phyloP scores from a whole-genome alignment of 768 basidiomycete genomes.

The Leucocoprinus sp. region DNA sequence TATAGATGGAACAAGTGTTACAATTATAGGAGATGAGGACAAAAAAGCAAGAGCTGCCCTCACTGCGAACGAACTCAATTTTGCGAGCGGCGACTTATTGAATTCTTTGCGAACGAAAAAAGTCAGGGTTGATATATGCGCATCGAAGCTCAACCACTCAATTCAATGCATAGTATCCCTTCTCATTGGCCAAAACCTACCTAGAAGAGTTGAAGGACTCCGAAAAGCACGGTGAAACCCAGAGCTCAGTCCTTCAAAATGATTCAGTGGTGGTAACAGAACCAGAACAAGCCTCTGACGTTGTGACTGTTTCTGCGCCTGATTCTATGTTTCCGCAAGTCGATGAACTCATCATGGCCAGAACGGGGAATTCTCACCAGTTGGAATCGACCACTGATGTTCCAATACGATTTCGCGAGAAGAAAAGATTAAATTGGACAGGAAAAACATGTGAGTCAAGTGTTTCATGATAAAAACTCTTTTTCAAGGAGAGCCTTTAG shows the following conservation, averaged over 20 bases:
- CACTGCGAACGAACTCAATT: conserved; percentile 61
- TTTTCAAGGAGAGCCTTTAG: conserved; percentile 12
- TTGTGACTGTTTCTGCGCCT: conserved; percentile 13
- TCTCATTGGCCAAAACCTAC: conserved; percentile 7
- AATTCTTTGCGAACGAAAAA: conserved; percentile 61
- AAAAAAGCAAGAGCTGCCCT: conserved; percentile 42
- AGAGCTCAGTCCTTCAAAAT: conserved; percentile 16
- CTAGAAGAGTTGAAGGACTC: conserved; percentile 35
- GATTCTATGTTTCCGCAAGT: not conserved
- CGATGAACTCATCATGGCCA: conserved; percentile 22
- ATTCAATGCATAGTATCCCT: conserved; percentile 9
- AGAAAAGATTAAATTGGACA: conserved; percentile 78
- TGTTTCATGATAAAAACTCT: too few relatives aligned
- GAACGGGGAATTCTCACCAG: conserved; percentile 29
- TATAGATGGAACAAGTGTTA: conserved; percentile 32
- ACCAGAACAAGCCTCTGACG: conserved; percentile 30
- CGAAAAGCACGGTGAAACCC: conserved; percentile 18
- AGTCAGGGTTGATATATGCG: conserved; percentile 29
- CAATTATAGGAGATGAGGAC: conserved; percentile 46
- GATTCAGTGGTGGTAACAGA: conserved; percentile 27
- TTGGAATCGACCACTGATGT: conserved; percentile 57
- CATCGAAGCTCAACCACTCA: not conserved
- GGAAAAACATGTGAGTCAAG: conserved; percentile 70
- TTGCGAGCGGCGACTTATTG: conserved; percentile 45
- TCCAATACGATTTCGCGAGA: conserved; percentile 66